Evolutionary conservation across 169 alveolate genomes (phyloP), one percentile per base, ranked within the genome.

Genomic region (Cyclospora cayetanensis): DNA sequence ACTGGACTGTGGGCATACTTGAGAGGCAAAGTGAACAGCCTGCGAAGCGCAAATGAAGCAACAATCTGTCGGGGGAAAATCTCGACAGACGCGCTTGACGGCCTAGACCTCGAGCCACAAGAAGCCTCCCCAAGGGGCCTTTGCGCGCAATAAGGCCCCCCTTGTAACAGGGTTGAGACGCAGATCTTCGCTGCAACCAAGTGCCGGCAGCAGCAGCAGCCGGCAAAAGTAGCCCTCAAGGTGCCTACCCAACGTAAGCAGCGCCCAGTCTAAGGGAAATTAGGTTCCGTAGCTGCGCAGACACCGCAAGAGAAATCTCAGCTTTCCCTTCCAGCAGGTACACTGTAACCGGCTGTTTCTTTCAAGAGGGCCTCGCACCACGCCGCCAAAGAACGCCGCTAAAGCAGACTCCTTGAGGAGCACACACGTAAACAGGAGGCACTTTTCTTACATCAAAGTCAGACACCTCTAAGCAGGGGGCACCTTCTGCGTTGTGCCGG

Each of bases 391-490:
- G n/a, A n/a, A n/a, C n/a, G n/a, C n/a, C n/a, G n/a, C n/a, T n/a
- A n/a, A n/a, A n/a, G n/a, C n/a, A n/a, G n/a, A n/a, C n/a, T n/a
- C n/a, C n/a, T n/a, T n/a, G n/a, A n/a, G n/a, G n/a, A n/a, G n/a
- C n/a, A n/a, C n/a, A n/a, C n/a, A n/a, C n/a, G n/a, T n/a, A n/a
- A n/a, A n/a, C n/a, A n/a, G n/a, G n/a, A n/a, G n/a, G n/a, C n/a
- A n/a, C n/a, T n/a, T n/a, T n/a, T 34, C 82, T 70, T 37, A 70
- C 82, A 12, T 70, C 82, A 37, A 35, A 70, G 82, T 37, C 53
- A 12, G 27, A 9, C 29, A 70, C 37, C 46, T 70, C 82, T 53
- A 70, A 27, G 55, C 31, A 18, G 31, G 82, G 82, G n/a, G 82
- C 20, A 53, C 42, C 55, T 27, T 53, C 82, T 7, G 53, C 82